Evolutionary conservation across 306 rosid species (phyloP).

Genomic region (Cucurbita argyrosperma): DNA sequence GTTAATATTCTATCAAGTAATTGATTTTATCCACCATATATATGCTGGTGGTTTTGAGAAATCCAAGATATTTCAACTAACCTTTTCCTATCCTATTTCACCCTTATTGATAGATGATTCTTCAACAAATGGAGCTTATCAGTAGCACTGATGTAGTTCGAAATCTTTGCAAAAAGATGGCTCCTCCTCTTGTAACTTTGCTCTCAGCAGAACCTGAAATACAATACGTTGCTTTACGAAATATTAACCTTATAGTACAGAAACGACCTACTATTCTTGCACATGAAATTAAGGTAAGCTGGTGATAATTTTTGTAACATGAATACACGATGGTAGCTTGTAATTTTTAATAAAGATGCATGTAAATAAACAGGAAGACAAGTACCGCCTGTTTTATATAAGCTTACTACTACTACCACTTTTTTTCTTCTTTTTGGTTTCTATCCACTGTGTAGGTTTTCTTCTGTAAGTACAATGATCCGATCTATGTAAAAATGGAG

Average conservation of each 20-base stretch:
- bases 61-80: background rate
- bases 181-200: constrained; percentile 98
- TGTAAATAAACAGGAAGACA: background rate
- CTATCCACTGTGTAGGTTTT: constrained; percentile 47
- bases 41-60: background rate
- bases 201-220: constrained; percentile 99
- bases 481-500: constrained; percentile 97
- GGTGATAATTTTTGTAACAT: constrained; percentile 7
- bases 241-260: constrained; percentile 97
- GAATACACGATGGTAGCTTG: background rate
- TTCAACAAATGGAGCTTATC: constrained; percentile 99
- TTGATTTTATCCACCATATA: constrained; percentile 7
- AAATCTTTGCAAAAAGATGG: constrained; percentile 99
- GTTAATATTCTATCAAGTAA: constrained; percentile 20
- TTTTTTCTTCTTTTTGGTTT: background rate
- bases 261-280: constrained; percentile 97
- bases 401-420: background rate
- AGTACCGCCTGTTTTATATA: background rate
- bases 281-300: constrained; percentile 91
- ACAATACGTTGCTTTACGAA: constrained; percentile 94
- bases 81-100: constrained; percentile 14
- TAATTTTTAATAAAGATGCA: background rate
- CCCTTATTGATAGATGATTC: constrained; percentile 68
- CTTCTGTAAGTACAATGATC: constrained; percentile 99
- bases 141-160: constrained; percentile 91